These are phyloP conservation scores for Naganishia randhawae DNA, from an alignment of 768 basidiomycete species.

Conservation along the genomic window DNA sequence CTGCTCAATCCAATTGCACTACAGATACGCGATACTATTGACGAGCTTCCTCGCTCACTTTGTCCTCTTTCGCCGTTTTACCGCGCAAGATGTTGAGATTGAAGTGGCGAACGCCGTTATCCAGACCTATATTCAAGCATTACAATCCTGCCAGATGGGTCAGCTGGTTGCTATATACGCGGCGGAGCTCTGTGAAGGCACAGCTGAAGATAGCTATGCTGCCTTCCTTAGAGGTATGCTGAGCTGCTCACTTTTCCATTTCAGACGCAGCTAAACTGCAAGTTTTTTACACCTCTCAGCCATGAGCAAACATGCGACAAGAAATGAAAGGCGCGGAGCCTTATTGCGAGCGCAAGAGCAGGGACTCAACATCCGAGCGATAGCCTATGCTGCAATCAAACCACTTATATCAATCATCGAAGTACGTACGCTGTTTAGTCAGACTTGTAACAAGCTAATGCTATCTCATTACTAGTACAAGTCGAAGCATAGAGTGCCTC, in stretches of 20 bases:
- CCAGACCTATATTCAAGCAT: conserved; percentile 79
- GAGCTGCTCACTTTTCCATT: background rate
- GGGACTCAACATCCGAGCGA: conserved; percentile 67
- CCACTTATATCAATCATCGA: conserved; percentile 8
- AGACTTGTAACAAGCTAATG: background rate
- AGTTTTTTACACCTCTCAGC: background rate
- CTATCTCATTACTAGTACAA: background rate
- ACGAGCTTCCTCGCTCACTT: conserved; percentile 85
- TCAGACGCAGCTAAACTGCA: background rate
- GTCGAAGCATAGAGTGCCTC: background rate
- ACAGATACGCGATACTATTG: conserved; percentile 47
- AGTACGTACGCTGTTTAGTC: background rate
- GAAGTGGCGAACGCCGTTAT: conserved; percentile 74
- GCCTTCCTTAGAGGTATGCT: conserved; percentile 66
- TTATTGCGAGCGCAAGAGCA: conserved; percentile 75
- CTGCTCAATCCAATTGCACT: background rate
- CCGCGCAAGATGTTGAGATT: conserved; percentile 69
- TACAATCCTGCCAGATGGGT: conserved; percentile 68
- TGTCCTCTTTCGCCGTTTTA: conserved; percentile 79
- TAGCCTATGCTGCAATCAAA: conserved; percentile 8
- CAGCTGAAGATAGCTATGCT: conserved; percentile 83
- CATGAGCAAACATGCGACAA: conserved; percentile 40
- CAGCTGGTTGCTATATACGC: conserved; percentile 92
- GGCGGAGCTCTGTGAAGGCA: conserved; percentile 78
- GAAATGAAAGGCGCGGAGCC: conserved; percentile 64